Percentiles rank a stretch among this genome's conserved stretches.
These are phyloP conservation scores for Pythium graminicola DNA, from an alignment of 352 stramenopile species.

Conservation along the genomic window DNA sequence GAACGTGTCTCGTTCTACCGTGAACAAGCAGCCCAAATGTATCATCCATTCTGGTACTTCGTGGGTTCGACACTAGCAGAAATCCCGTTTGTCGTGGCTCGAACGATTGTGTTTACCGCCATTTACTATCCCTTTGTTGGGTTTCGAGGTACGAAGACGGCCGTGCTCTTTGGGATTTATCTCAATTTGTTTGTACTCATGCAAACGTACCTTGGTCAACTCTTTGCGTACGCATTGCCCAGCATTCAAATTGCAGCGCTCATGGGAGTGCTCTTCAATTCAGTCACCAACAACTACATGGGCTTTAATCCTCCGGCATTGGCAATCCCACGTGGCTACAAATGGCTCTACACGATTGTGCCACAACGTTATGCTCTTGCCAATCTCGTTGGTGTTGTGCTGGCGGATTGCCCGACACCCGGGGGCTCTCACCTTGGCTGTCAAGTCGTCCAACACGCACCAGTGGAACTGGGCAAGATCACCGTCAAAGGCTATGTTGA, in stretches of 20 bases:
- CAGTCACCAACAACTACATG: conserved; percentile 27
- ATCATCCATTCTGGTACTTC: conserved; percentile 49
- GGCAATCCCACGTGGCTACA: conserved; percentile 22
- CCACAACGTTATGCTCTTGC: conserved; percentile 20
- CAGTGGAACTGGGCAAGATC: conserved; percentile 5
- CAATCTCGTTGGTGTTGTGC: conserved; percentile 8
- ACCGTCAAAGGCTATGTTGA: conserved; percentile 30
- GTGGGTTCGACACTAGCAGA: conserved; percentile 63
- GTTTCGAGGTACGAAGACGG: conserved; percentile 15
- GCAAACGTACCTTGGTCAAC: conserved; percentile 27
- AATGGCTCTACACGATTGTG: conserved; percentile 26
- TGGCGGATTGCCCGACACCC: conserved; percentile 29
- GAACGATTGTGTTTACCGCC: conserved; percentile 17
- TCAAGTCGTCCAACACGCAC: background rate
- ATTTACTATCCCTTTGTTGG: conserved; percentile 35
- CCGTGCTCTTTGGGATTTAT: conserved; percentile 24
- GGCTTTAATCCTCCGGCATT: conserved; percentile 27
- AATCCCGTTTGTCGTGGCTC: conserved; percentile 27
- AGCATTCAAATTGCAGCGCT: conserved; percentile 16
- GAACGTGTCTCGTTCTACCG: conserved; percentile 90
- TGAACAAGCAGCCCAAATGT: conserved; percentile 74
- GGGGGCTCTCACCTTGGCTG: conserved; percentile 4
- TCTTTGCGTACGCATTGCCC: conserved; percentile 25
- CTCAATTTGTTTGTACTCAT: conserved; percentile 25
- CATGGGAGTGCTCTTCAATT: conserved; percentile 28